Evolutionary conservation across 176 grass and related monocot species (phyloP).

Genomic region (Echinochloa phyllopogon): DNA sequence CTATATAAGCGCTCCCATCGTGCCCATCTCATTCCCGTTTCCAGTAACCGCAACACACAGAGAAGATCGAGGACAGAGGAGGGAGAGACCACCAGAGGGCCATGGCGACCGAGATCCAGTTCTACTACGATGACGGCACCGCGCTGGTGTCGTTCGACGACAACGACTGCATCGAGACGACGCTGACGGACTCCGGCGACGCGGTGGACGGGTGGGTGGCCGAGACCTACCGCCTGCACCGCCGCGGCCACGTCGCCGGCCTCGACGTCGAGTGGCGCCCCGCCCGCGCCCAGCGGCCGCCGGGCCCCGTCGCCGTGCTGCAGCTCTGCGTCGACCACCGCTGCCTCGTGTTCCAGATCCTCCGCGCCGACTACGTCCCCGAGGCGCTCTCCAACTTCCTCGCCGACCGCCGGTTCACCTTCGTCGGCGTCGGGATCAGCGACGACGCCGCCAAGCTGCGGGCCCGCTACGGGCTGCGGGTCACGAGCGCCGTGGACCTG

Average conservation of each 20-base stretch:
- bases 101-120: neutral
- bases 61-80: neutral
- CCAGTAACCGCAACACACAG: neutral
- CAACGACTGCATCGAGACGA: constrained; percentile 5
- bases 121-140: neutral
- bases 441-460: constrained; percentile 32
- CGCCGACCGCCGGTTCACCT: constrained; percentile 40
- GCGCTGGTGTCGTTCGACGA: neutral
- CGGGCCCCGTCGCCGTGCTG: constrained; percentile 45
- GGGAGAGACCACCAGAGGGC: neutral
- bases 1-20: neutral
- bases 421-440: constrained; percentile 44
- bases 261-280: constrained; percentile 56
- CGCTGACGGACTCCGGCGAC: constrained; percentile 23
- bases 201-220: neutral
- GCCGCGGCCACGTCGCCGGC: neutral
- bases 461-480: neutral
- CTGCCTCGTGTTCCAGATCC: constrained; percentile 68
- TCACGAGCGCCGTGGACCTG: neutral
- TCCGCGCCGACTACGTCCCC: constrained; percentile 48
- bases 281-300: neutral
- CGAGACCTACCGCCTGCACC: constrained; percentile 4
- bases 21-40: neutral
- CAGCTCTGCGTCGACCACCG: constrained; percentile 59
- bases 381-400: constrained; percentile 21